Percentiles rank a stretch among this genome's conserved stretches.
These are phyloP conservation scores for Fraxinus nigra DNA, from an alignment of 305 asterid species.

Conservation along the genomic window DNA sequence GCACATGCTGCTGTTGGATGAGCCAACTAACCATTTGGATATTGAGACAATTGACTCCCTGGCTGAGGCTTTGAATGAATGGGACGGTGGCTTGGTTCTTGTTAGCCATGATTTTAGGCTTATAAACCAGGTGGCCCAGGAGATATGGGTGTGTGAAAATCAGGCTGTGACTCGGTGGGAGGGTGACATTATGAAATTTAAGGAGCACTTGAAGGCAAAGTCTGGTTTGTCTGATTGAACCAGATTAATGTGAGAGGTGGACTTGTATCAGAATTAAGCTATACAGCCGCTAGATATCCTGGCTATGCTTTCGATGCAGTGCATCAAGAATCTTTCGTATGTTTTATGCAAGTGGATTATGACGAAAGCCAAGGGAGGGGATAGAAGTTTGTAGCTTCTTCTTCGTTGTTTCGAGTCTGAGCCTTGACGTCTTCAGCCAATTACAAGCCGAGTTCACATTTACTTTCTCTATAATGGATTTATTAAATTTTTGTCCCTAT, in stretches of 20 bases:
- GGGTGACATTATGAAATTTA: constrained; percentile 93
- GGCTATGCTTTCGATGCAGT: constrained; percentile 17
- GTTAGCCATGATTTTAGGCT: constrained; percentile 98
- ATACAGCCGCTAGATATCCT: not conserved
- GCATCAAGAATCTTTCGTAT: not conserved
- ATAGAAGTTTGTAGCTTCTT: not conserved
- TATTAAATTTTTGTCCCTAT: constrained; percentile 8
- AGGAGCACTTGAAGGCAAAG: constrained; percentile 72
- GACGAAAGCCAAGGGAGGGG: constrained; percentile 9
- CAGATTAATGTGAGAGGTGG: not conserved
- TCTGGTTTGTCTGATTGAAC: constrained; percentile 57
- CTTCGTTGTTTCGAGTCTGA: not conserved
- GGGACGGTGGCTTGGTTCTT: constrained; percentile 99
- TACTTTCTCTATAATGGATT: not conserved
- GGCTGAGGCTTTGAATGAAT: constrained; percentile 91
- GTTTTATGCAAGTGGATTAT: not conserved
- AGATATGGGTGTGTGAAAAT: constrained; percentile 97
- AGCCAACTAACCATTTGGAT: constrained; percentile 97
- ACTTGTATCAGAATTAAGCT: constrained; percentile 2
- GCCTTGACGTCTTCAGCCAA: not conserved
- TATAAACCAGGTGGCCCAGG: constrained; percentile 94
- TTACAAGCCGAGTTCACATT: constrained; percentile 11
- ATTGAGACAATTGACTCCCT: constrained; percentile 93
- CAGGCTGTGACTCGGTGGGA: constrained; percentile 86
- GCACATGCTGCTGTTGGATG: constrained; percentile 84